Evolutionary conservation across 1,284 basidiomycete species (phyloP).

Genomic region (Pterula multifida): DNA sequence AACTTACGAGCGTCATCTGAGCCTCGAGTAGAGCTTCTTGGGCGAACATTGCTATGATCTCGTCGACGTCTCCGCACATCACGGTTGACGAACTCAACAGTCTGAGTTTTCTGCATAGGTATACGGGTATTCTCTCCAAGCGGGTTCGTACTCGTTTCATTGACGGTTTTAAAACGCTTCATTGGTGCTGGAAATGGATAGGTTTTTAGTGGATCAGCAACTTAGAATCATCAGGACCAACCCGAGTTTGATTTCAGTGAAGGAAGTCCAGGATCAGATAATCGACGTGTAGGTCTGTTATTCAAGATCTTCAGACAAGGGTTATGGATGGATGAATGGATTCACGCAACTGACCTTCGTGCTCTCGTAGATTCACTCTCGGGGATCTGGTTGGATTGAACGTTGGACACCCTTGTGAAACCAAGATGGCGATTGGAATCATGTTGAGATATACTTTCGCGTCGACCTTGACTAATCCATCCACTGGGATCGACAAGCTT

Average conservation of each 20-base stretch:
- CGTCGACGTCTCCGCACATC: slow-evolving; percentile 11
- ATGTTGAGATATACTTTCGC: slow-evolving; percentile 7
- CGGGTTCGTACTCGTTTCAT: slow-evolving; percentile 7
- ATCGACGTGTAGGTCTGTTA: slow-evolving; percentile 16
- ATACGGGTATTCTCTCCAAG: background rate
- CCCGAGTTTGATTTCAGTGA: slow-evolving; percentile 19
- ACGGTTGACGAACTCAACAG: slow-evolving; percentile 31
- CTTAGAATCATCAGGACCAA: slow-evolving; percentile 11
- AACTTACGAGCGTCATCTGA: background rate
- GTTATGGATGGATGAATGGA: too few relatives aligned
- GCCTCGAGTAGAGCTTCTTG: slow-evolving; percentile 3
- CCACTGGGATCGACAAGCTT: slow-evolving; percentile 80
- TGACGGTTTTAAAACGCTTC: slow-evolving; percentile 22
- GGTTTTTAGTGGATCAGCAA: background rate
- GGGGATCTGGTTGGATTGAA: background rate
- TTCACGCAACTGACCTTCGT: slow-evolving; percentile 3
- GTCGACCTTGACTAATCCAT: slow-evolving; percentile 39
- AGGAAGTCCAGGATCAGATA: slow-evolving; percentile 26
- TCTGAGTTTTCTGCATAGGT: slow-evolving; percentile 5
- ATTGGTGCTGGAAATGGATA: slow-evolving; percentile 15
- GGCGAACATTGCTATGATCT: slow-evolving; percentile 1
- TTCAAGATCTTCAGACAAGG: too few relatives aligned
- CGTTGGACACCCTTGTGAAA: background rate
- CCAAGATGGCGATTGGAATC: background rate
- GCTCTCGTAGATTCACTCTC: background rate